Conservation (phyloP, 805 yeast genomes). For the Candida silvatica region DNA sequence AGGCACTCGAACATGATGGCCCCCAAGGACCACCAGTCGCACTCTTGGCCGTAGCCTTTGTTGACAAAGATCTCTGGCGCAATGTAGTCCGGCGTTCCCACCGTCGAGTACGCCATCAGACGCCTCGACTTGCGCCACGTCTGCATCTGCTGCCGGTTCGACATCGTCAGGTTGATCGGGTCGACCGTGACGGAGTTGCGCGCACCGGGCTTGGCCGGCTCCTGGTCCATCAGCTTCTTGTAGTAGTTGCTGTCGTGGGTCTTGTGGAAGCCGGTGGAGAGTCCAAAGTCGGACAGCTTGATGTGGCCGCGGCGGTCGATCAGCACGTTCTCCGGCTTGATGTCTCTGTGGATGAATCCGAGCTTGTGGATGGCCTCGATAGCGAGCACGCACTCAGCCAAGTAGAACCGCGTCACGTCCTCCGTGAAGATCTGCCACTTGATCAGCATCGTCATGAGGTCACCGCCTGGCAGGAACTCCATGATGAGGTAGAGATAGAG, state of each 20-base stretch:
- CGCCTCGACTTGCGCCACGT: slow-evolving; percentile 93
- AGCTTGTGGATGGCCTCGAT: slow-evolving; percentile 89
- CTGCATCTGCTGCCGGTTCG: slow-evolving; percentile 90
- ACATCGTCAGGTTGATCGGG: slow-evolving; percentile 91
- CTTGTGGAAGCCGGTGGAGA: slow-evolving; percentile 86
- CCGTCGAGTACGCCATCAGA: slow-evolving; percentile 92
- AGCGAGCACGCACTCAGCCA: slow-evolving; percentile 94
- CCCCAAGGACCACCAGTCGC: slow-evolving; percentile 98
- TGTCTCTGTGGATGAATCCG: slow-evolving; percentile 94
- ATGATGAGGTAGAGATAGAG: slow-evolving; percentile 68
- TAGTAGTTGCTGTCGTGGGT: slow-evolving; percentile 88
- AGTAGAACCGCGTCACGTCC: slow-evolving; percentile 85
- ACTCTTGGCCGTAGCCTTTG: slow-evolving; percentile 93
- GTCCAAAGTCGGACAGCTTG: slow-evolving; percentile 65
- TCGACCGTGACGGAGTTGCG: slow-evolving; percentile 78
- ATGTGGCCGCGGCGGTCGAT: slow-evolving; percentile 60
- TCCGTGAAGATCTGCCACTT: slow-evolving; percentile 92
- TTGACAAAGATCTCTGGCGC: slow-evolving; percentile 92
- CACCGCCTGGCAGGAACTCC: slow-evolving; percentile 83
- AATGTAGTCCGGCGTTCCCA: slow-evolving; percentile 93
- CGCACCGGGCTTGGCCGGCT: slow-evolving; percentile 12
- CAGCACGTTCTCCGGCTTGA: slow-evolving; percentile 89
- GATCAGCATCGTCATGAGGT: slow-evolving; percentile 89
- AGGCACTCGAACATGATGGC: slow-evolving; percentile 95
- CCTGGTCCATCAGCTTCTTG: slow-evolving; percentile 70